Base-by-base conservation (phyloP, 2,329 filamentous ascomycete genomes). In the Ramularia collo-cygni region DNA sequence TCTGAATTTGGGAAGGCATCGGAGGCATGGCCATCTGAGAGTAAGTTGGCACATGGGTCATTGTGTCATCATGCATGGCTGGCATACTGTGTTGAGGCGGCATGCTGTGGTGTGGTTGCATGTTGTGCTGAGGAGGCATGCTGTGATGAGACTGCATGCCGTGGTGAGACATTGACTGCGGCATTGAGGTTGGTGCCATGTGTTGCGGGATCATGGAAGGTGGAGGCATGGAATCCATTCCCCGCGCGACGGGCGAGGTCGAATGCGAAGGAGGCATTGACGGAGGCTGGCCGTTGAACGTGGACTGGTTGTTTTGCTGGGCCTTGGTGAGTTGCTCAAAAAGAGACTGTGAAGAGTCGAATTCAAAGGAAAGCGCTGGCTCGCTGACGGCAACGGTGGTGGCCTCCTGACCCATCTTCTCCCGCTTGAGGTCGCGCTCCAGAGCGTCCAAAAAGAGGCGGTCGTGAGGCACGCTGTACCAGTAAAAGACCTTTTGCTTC, bases 401-500 rank as follows among this genome's bases (percentile, higher is more conserved):
- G 42, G 92, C 87, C 69, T 98, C 92, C 68, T 98, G 92, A 52
- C 85, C 83, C 90, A 96, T 96, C 78, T 98, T 98, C 71, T 98
- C 92, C 60, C 92, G 81, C 80, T 98, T 98, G 61, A 98, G 70
- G 62, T 98, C 92, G 51, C 92, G 83, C 75, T 98, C 92, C 56
- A 98, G 74, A 28, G 92, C 92, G 70, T 98, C 92, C 54, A 98
- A 81, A 69, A 98, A 98, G 37, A 98, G 79, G 39, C 92, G 81
- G 67, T 98, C 92, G 64, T 98, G 92, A 1, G 92, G 92, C 34
- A 98, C 92, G 70, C 89, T 95, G 70, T 96, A 98, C 92, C 92
- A 98, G 71, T 96, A 98, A 62, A 98, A 98, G 52, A 98, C 92
- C 74, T 98, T 98, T 63, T 98, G 92, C 76, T 98, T 98, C 80